Evolutionary conservation across 2,329 filamentous ascomycete species (phyloP).

Genomic region (Monosporascus sp.): DNA sequence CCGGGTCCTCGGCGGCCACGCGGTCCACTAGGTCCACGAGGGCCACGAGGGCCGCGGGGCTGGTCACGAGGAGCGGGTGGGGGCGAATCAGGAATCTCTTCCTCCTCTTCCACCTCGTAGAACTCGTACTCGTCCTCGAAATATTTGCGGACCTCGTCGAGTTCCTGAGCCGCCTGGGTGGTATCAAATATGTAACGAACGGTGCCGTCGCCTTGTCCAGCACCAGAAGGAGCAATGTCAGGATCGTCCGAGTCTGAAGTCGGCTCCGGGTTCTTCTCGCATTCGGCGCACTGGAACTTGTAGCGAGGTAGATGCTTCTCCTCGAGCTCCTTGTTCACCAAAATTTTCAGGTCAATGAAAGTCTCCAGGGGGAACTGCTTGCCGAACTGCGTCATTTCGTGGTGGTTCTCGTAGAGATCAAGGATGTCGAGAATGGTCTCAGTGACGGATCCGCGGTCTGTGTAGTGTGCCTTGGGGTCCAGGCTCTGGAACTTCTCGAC

Average conservation of each 20-base stretch:
- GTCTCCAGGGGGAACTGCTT: conserved; percentile 66
- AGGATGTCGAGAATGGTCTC: conserved; percentile 88
- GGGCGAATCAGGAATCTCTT: conserved; percentile 35
- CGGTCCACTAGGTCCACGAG: conserved; percentile 15
- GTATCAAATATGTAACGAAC: conserved; percentile 86
- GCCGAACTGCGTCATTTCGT: conserved; percentile 69
- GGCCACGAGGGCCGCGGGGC: conserved; percentile 21
- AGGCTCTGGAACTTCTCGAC: conserved; percentile 46
- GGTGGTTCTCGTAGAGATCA: conserved; percentile 87
- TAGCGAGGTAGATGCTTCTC: conserved; percentile 58
- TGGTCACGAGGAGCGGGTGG: conserved; percentile 14
- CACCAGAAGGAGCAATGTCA: conserved; percentile 32
- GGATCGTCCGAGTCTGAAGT: conserved; percentile 30
- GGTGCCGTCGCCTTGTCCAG: conserved; percentile 60
- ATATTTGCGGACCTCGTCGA: conserved; percentile 60
- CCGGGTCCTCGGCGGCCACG: not conserved
- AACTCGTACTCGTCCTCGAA: conserved; percentile 73
- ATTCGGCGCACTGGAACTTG: conserved; percentile 53
- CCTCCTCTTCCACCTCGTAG: conserved; percentile 73
- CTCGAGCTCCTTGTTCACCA: conserved; percentile 77
- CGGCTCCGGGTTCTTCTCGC: conserved; percentile 35
- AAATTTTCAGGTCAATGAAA: conserved; percentile 83
- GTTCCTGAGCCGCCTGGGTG: conserved; percentile 68
- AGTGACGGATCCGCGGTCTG: conserved; percentile 44
- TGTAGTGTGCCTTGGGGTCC: conserved; percentile 42